These are phyloP conservation scores for Leucocoprinus birnbaumii DNA, from an alignment of 768 basidiomycete species.

Conservation along the genomic window DNA sequence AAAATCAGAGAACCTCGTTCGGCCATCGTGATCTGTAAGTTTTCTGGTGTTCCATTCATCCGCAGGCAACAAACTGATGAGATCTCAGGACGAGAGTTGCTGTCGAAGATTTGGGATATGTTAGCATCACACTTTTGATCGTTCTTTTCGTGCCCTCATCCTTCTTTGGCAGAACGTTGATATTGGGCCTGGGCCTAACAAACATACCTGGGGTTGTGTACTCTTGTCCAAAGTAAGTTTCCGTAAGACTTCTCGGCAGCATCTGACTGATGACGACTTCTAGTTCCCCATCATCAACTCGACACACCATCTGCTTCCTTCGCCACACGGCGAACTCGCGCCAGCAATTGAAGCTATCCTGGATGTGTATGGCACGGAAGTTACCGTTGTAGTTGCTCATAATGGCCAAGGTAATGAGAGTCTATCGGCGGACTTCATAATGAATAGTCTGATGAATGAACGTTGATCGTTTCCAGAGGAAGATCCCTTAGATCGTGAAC, in stretches of 20 bases:
- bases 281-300: constrained; percentile 89
- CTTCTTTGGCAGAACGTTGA: constrained; percentile 70
- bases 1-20: constrained; percentile 50
- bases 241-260: neutral
- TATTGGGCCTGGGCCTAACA: constrained; percentile 82
- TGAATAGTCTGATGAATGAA: neutral
- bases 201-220: constrained; percentile 88
- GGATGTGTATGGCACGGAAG: constrained; percentile 72
- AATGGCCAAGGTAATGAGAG: constrained; percentile 78
- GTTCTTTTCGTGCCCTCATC: constrained; percentile 2
- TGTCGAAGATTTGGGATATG: constrained; percentile 78
- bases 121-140: constrained; percentile 31
- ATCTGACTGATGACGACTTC: neutral
- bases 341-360: constrained; percentile 87
- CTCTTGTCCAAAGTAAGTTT: constrained; percentile 69
- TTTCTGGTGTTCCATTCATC: neutral
- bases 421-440: neutral
- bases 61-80: constrained; percentile 8
- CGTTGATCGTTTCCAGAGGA: constrained; percentile 53
- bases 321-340: constrained; percentile 82
- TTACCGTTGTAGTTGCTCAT: constrained; percentile 85
- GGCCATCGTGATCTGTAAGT: constrained; percentile 82
- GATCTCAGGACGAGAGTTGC: constrained; percentile 64
- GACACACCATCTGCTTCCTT: constrained; percentile 83
- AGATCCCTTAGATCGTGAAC: constrained; percentile 82